Percentiles rank a stretch among this genome's conserved stretches.
phyloP scores from a whole-genome alignment of 2,329 filamentous ascomycete genomes.

The Tolypocladium amazonense region DNA sequence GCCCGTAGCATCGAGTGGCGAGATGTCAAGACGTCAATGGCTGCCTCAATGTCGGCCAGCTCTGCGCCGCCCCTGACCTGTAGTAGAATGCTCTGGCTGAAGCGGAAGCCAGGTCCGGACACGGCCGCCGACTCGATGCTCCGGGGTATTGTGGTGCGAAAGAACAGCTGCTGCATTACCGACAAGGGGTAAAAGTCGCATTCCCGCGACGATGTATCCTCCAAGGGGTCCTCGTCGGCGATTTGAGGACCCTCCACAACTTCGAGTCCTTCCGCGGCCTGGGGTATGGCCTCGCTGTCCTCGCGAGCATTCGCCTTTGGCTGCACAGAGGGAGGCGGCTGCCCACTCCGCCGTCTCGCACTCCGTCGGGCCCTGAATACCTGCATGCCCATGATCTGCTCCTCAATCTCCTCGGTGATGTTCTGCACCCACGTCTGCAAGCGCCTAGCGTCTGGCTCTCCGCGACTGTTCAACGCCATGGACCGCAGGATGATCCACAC shows the following conservation, averaged over 20 bases:
- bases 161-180: slow-evolving; percentile 44
- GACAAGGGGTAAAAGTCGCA: slow-evolving; percentile 32
- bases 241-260: not conserved
- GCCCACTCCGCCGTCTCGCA: not conserved
- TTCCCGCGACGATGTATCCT: slow-evolving; percentile 14
- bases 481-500: slow-evolving; percentile 37
- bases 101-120: slow-evolving; percentile 29
- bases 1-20: slow-evolving; percentile 42
- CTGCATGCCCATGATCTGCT: slow-evolving; percentile 33
- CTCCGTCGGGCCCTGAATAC: slow-evolving; percentile 16
- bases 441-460: slow-evolving; percentile 29
- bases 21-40: slow-evolving; percentile 35
- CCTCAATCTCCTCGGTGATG: slow-evolving; percentile 33
- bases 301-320: not conserved
- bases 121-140: slow-evolving; percentile 17
- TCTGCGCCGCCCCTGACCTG: slow-evolving; percentile 29
- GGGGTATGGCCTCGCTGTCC: not conserved
- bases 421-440: slow-evolving; percentile 45
- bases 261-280: not conserved
- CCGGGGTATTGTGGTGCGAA: slow-evolving; percentile 33
- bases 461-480: slow-evolving; percentile 31
- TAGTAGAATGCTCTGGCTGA: slow-evolving; percentile 40
- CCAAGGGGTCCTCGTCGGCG: not conserved
- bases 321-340: not conserved
- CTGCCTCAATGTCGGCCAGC: slow-evolving; percentile 33